These are phyloP conservation scores for Nyssa sinensis DNA, from an alignment of 148 eudicot species.

Conservation along the genomic window DNA sequence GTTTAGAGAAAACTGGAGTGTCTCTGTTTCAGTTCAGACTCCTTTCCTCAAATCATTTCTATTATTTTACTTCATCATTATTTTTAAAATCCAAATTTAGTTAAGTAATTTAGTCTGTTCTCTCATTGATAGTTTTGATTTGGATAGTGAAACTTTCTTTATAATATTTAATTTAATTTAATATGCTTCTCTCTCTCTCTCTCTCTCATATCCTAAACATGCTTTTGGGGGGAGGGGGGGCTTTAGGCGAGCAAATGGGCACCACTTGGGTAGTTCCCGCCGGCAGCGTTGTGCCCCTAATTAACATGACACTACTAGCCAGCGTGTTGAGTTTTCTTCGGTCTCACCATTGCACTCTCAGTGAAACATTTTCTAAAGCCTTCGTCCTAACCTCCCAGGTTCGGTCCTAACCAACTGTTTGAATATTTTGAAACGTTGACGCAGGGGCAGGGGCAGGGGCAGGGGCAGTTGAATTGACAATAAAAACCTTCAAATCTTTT, in stretches of 20 bases:
- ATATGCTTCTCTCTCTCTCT: neutral
- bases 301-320: conserved; percentile 8
- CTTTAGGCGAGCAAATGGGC: neutral
- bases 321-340: conserved; percentile 1
- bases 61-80: too few relatives aligned
- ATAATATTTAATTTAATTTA: too few relatives aligned
- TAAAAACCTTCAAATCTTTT: neutral
- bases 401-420: conserved; percentile 15
- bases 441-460: neutral
- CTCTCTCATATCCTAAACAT: neutral
- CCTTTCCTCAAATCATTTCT: too few relatives aligned
- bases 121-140: too few relatives aligned
- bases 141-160: neutral
- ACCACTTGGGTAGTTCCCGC: conserved; percentile 15
- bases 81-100: too few relatives aligned
- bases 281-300: too few relatives aligned
- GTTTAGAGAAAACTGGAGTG: too few relatives aligned
- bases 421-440: conserved; percentile 15
- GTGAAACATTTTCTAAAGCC: neutral
- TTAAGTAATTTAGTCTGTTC: too few relatives aligned
- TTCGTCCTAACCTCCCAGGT: conserved; percentile 18
- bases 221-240: neutral
- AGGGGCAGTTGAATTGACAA: neutral
- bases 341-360: neutral
- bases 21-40: too few relatives aligned